phyloP scores from a whole-genome alignment of 768 basidiomycete species.

The Sporobolomyces pararoseus region DNA sequence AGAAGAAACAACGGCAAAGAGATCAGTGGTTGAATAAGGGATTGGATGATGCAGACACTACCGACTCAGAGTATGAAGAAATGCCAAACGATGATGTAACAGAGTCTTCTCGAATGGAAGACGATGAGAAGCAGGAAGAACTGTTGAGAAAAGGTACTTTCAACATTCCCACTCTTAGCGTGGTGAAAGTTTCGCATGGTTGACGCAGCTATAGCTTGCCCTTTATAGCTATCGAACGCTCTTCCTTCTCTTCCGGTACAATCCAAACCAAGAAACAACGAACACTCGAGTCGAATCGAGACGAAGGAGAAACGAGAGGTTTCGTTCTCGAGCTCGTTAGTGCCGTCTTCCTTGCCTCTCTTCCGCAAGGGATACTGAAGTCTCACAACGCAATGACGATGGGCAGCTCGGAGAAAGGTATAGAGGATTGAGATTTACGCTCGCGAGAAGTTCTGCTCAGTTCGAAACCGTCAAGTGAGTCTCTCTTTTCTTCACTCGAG shows the following conservation, averaged over 20 bases:
- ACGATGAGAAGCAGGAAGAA: slow-evolving; percentile 4
- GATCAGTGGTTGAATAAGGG: neutral
- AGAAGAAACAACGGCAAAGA: neutral
- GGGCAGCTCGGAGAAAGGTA: slow-evolving; percentile 1
- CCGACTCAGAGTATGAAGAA: neutral
- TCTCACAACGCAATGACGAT: no score
- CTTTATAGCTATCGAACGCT: neutral
- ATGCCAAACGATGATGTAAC: neutral
- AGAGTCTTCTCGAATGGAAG: neutral
- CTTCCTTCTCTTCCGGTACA: neutral
- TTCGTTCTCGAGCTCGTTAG: slow-evolving; percentile 11
- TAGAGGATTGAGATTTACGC: slow-evolving; percentile 6
- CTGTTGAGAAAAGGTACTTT: slow-evolving; percentile 1
- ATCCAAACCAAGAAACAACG: neutral
- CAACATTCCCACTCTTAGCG: no score
- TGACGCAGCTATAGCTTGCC: no score
- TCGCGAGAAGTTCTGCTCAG: slow-evolving; percentile 2
- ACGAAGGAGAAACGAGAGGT: neutral
- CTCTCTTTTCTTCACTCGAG: no score
- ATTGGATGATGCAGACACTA: neutral
- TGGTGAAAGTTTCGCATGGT: no score
- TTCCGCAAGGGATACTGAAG: no score
- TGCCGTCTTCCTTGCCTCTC: neutral
- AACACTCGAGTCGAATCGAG: neutral
- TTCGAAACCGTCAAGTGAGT: slow-evolving; percentile 6